phyloP scores from a whole-genome alignment of 805 yeast genomes.

The Pichia paraexigua region DNA sequence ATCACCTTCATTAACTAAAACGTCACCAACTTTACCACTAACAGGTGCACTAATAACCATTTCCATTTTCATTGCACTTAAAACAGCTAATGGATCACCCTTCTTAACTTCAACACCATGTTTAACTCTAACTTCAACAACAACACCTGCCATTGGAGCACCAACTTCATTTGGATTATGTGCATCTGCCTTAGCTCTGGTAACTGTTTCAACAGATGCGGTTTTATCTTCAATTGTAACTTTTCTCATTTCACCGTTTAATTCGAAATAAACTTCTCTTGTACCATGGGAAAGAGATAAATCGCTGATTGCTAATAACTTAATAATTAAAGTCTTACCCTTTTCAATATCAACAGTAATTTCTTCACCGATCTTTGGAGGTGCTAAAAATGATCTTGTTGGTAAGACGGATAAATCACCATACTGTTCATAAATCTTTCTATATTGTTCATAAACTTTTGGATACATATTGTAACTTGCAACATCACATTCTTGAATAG shows the following conservation, averaged over 20 bases:
- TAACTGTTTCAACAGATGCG: slow-evolving; percentile 74
- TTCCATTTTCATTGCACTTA: slow-evolving; percentile 99
- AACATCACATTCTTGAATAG: slow-evolving; percentile 76
- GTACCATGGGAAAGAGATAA: slow-evolving; percentile 76
- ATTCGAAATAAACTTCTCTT: slow-evolving; percentile 94
- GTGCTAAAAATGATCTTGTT: slow-evolving; percentile 81
- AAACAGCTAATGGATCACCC: slow-evolving; percentile 91
- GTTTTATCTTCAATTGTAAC: slow-evolving; percentile 85
- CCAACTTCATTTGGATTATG: slow-evolving; percentile 89
- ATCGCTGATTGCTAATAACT: slow-evolving; percentile 89
- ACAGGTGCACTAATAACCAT: slow-evolving; percentile 94
- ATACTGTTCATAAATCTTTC: slow-evolving; percentile 61
- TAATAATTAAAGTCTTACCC: slow-evolving; percentile 90
- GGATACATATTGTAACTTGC: slow-evolving; percentile 98
- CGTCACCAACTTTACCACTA: slow-evolving; percentile 73
- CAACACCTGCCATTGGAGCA: slow-evolving; percentile 99
- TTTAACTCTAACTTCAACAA: slow-evolving; percentile 88
- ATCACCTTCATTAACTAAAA: slow-evolving; percentile 81
- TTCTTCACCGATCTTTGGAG: slow-evolving; percentile 84
- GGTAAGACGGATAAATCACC: slow-evolving; percentile 95
- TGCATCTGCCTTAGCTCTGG: slow-evolving; percentile 86
- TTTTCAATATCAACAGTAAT: slow-evolving; percentile 82
- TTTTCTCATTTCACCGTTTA: slow-evolving; percentile 97
- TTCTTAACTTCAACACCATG: slow-evolving; percentile 84
- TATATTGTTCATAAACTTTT: slow-evolving; percentile 87